These are phyloP conservation scores for Fusarium hostae DNA, from an alignment of 2,329 filamentous ascomycete genomes.

Conservation along the genomic window DNA sequence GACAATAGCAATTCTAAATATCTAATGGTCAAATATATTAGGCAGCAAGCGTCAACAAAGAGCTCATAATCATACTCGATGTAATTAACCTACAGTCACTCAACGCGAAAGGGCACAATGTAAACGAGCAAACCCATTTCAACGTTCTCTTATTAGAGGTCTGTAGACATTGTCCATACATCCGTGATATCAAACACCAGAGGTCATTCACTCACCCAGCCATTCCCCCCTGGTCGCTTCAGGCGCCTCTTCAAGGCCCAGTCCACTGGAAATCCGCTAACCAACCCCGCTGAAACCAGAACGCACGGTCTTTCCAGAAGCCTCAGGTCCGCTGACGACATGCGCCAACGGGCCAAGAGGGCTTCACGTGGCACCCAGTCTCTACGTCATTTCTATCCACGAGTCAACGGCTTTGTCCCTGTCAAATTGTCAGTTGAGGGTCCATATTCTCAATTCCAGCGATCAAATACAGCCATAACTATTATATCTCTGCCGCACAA, in stretches of 20 bases:
- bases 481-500: background rate
- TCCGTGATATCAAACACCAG: slow-evolving; percentile 10
- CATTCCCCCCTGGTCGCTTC: slow-evolving; percentile 21
- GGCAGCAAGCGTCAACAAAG: background rate
- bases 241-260: slow-evolving; percentile 16
- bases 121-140: background rate
- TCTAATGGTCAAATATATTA: slow-evolving; percentile 7
- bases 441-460: background rate
- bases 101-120: background rate
- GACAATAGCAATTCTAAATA: background rate
- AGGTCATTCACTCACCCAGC: background rate
- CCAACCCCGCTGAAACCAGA: slow-evolving; percentile 16
- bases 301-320: slow-evolving; percentile 10
- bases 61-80: background rate
- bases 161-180: background rate
- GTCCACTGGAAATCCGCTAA: slow-evolving; percentile 20
- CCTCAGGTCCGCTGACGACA: slow-evolving; percentile 37
- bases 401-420: slow-evolving; percentile 10
- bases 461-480: background rate
- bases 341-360: slow-evolving; percentile 19
- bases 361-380: slow-evolving; percentile 28
- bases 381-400: slow-evolving; percentile 27
- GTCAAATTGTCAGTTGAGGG: slow-evolving; percentile 5
- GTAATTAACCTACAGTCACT: background rate
- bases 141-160: background rate